These are phyloP conservation scores for Saccharomyces uvarum DNA, from an alignment of 1,139 yeast genomes.

Conservation along the genomic window DNA sequence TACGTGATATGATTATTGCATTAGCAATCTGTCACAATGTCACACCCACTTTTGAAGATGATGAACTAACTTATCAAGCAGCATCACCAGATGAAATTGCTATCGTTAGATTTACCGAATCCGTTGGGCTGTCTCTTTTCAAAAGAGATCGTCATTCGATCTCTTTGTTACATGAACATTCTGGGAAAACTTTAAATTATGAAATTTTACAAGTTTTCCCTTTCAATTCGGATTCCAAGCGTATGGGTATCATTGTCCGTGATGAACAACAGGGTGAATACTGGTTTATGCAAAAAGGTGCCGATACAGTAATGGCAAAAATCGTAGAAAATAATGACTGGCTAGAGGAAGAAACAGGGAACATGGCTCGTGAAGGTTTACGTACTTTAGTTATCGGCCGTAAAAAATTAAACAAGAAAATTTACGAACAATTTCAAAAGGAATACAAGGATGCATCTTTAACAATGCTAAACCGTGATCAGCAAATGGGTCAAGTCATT, in stretches of 20 bases:
- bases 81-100: slow-evolving; percentile 99
- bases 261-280: slow-evolving; percentile 58
- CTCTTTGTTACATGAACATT: slow-evolving; percentile 55
- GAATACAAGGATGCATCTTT: slow-evolving; percentile 67
- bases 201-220: slow-evolving; percentile 83
- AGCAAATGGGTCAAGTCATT: slow-evolving; percentile 60
- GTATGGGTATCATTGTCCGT: slow-evolving; percentile 86
- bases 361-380: slow-evolving; percentile 97
- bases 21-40: slow-evolving; percentile 93
- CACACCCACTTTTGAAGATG: slow-evolving; percentile 73
- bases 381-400: slow-evolving; percentile 90
- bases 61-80: slow-evolving; percentile 76
- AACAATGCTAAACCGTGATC: slow-evolving; percentile 73
- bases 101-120: slow-evolving; percentile 83
- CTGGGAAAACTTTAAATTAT: slow-evolving; percentile 47
- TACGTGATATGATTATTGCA: slow-evolving; percentile 71
- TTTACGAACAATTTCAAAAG: slow-evolving; percentile 55
- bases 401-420: slow-evolving; percentile 49
- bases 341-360: slow-evolving; percentile 95
- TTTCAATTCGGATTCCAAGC: slow-evolving; percentile 86
- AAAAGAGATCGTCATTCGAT: slow-evolving; percentile 77
- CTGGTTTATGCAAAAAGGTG: slow-evolving; percentile 90
- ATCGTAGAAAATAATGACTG: slow-evolving; percentile 86
- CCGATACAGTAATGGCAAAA: slow-evolving; percentile 88
- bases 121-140: slow-evolving; percentile 70